These are phyloP conservation scores for Fraxinus dipetala DNA, from an alignment of 305 asterid genomes.

Conservation along the genomic window DNA sequence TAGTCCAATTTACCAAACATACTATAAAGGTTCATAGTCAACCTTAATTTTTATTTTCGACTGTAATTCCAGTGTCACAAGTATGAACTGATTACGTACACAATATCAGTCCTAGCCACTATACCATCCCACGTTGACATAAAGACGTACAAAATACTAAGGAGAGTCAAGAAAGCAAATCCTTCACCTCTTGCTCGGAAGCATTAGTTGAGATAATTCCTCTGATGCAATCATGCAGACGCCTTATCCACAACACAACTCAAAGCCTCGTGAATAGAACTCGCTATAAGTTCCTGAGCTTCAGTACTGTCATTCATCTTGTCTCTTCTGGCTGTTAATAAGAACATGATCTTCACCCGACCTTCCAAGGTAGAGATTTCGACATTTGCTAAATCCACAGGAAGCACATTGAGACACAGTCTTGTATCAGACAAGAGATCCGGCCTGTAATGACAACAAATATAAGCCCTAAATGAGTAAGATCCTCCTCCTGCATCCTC, in stretches of 20 bases:
- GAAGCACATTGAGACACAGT: not conserved
- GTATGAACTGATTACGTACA: not conserved
- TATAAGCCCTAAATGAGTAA: slow-evolving; percentile 46
- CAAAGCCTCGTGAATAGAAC: slow-evolving; percentile 13
- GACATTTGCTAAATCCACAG: not conserved
- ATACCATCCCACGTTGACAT: not conserved
- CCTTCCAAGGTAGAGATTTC: not conserved
- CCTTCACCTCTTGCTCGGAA: slow-evolving; percentile 5
- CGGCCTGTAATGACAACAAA: slow-evolving; percentile 70
- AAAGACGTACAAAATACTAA: not conserved
- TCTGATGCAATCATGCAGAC: not conserved
- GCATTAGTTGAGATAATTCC: not conserved
- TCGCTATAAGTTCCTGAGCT: not conserved
- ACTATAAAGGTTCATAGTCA: not conserved
- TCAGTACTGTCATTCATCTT: not conserved
- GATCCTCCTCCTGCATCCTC: slow-evolving; percentile 31
- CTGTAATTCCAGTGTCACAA: not conserved
- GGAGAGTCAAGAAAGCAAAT: not conserved
- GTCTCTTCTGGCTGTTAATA: not conserved
- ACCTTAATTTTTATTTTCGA: not conserved
- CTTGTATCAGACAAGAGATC: slow-evolving; percentile 40
- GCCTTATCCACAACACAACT: not conserved
- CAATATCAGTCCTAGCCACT: not conserved
- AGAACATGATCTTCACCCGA: not conserved
- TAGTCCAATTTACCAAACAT: not conserved